Evolutionary conservation across 2,329 filamentous ascomycete species (phyloP).

Genomic region (Pseudocercospora fuligena): DNA sequence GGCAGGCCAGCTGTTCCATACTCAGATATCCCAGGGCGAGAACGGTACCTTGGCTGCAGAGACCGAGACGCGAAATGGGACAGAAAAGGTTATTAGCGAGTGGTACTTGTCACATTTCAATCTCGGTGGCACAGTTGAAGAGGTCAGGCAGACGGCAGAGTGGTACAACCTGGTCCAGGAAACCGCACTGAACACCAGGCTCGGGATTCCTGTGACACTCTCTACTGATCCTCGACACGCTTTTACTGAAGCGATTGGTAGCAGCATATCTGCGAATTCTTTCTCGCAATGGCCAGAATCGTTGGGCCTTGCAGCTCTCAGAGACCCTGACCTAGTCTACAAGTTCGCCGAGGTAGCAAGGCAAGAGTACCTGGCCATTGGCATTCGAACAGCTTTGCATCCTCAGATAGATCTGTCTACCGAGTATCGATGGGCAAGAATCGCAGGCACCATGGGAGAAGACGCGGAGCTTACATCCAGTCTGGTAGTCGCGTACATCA

Average conservation of each 20-base stretch:
- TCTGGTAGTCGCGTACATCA: conserved; percentile 49
- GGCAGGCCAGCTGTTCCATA: conserved; percentile 55
- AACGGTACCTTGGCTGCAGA: conserved; percentile 41
- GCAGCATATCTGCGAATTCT: conserved; percentile 48
- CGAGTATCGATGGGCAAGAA: conserved; percentile 58
- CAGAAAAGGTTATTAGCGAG: conserved; percentile 42
- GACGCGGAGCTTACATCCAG: conserved; percentile 47
- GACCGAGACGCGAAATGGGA: conserved; percentile 32
- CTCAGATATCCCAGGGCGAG: conserved; percentile 40
- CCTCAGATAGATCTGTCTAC: conserved; percentile 59
- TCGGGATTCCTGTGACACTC: conserved; percentile 57
- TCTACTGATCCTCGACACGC: conserved; percentile 56
- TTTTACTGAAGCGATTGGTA: conserved; percentile 52
- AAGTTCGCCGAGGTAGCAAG: conserved; percentile 56
- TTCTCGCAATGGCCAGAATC: conserved; percentile 60
- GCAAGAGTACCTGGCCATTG: conserved; percentile 52
- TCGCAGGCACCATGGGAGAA: conserved; percentile 55
- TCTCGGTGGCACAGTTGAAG: conserved; percentile 50
- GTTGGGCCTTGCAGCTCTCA: conserved; percentile 56
- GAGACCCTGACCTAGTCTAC: conserved; percentile 50
- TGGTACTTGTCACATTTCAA: conserved; percentile 55
- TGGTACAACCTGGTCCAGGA: conserved; percentile 52
- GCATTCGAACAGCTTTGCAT: conserved; percentile 54
- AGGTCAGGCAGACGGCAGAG: conserved; percentile 42
- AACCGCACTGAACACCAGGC: conserved; percentile 50